Conservation (phyloP, 2,329 filamentous ascomycete genomes). For the Didymella sp. region DNA sequence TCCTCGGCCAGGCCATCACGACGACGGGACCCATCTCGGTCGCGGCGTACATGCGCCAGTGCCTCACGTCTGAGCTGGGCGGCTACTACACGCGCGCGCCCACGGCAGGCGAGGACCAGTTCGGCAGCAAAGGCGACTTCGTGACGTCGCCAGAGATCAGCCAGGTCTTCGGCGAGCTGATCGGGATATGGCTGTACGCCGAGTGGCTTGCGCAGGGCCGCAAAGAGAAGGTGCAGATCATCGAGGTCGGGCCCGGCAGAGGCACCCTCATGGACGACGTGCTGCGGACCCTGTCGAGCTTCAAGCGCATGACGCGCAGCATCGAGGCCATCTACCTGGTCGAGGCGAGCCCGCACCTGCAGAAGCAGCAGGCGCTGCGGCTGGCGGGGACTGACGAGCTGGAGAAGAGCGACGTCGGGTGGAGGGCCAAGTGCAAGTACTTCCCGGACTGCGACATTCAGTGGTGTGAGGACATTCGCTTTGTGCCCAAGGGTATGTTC, state of each 20-base stretch:
- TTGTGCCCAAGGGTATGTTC: conserved; percentile 71
- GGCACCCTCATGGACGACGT: conserved; percentile 98
- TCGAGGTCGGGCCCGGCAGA: conserved; percentile 92
- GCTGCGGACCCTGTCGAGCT: conserved; percentile 85
- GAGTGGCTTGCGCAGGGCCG: conserved; percentile 95
- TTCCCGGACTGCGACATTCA: conserved; percentile 72
- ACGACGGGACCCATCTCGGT: conserved; percentile 90
- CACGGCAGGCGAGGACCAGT: conserved; percentile 76
- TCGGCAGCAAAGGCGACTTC: conserved; percentile 93
- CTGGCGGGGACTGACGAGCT: conserved; percentile 78
- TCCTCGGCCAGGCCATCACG: conserved; percentile 83
- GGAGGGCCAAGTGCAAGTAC: conserved; percentile 78
- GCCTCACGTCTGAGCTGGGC: conserved; percentile 85
- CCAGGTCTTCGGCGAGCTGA: conserved; percentile 92
- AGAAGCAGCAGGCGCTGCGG: conserved; percentile 77
- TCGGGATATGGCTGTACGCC: conserved; percentile 92
- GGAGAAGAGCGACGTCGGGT: conserved; percentile 74
- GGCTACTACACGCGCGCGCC: conserved; percentile 89
- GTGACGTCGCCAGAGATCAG: conserved; percentile 98
- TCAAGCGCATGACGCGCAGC: conserved; percentile 76
- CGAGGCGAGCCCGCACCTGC: conserved; percentile 84
- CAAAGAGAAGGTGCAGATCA: conserved; percentile 78
- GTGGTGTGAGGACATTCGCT: conserved; percentile 88
- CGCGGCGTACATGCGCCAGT: conserved; percentile 98
- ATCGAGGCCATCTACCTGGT: conserved; percentile 92